These are phyloP conservation scores for Auricularia heimuer DNA, from an alignment of 768 basidiomycete species.

Conservation along the genomic window DNA sequence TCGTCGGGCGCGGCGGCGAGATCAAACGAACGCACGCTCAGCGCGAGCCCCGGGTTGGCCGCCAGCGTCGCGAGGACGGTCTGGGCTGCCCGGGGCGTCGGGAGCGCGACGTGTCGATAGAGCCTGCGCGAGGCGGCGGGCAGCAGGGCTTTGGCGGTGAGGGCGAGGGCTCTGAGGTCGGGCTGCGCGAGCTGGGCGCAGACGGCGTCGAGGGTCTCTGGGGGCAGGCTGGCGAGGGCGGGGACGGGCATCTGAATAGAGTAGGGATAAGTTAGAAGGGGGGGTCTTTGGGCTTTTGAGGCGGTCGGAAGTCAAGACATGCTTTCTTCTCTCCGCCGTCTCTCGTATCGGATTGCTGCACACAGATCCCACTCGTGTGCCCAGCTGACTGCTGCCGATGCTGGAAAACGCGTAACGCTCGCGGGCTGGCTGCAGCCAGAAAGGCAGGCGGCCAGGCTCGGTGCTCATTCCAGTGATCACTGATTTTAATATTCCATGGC, in stretches of 20 bases:
- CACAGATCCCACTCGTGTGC: constrained; percentile 42
- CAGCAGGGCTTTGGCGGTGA: constrained; percentile 31
- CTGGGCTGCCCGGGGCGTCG: constrained; percentile 28
- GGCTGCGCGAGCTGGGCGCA: constrained; percentile 23
- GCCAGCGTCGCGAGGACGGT: constrained; percentile 47
- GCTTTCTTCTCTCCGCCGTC: not conserved
- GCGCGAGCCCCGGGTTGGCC: constrained; percentile 43
- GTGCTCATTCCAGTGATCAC: not conserved
- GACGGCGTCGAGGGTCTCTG: constrained; percentile 53
- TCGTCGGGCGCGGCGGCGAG: constrained; percentile 36
- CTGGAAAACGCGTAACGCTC: constrained; percentile 53
- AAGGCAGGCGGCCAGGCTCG: constrained; percentile 43
- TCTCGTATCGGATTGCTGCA: not conserved
- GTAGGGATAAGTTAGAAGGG: not conserved
- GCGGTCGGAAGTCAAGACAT: not conserved
- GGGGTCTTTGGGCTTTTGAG: not conserved
- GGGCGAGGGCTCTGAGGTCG: constrained; percentile 43
- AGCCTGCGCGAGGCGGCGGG: constrained; percentile 49
- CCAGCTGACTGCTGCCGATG: constrained; percentile 40
- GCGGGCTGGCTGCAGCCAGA: constrained; percentile 77
- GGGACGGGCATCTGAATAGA: constrained; percentile 13
- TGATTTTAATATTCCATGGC: not conserved
- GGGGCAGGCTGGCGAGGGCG: constrained; percentile 39
- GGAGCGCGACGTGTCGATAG: constrained; percentile 47
- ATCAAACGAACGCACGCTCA: constrained; percentile 51